Percentiles rank a stretch among this genome's conserved stretches.
These are phyloP conservation scores for Trypanosoma brucei DNA, from an alignment of 208 protist genomes.

Conservation along the genomic window DNA sequence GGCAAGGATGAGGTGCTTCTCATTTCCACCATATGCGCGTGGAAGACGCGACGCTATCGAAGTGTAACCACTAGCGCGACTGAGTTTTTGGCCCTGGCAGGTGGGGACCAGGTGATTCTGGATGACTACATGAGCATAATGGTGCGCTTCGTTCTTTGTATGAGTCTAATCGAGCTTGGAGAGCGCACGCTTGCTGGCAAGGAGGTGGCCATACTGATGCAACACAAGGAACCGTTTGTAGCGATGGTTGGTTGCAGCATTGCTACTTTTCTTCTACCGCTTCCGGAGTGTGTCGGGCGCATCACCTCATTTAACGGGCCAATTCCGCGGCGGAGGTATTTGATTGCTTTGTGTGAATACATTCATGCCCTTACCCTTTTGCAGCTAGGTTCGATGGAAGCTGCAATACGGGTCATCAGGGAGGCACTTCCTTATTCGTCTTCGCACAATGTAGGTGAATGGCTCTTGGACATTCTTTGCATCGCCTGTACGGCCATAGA, in stretches of 20 bases:
- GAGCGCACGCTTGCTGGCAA: slow-evolving; percentile 48
- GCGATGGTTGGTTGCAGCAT: slow-evolving; percentile 41
- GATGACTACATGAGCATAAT: slow-evolving; percentile 21
- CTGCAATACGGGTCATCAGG: slow-evolving; percentile 32
- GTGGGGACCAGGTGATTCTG: slow-evolving; percentile 1
- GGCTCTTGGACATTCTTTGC: slow-evolving; percentile 40
- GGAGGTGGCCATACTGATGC: slow-evolving; percentile 43
- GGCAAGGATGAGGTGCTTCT: slow-evolving; percentile 46
- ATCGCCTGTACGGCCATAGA: slow-evolving; percentile 49
- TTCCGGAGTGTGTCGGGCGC: slow-evolving; percentile 34
- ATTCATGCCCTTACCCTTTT: slow-evolving; percentile 68
- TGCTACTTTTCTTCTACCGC: slow-evolving; percentile 47
- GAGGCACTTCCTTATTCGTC: slow-evolving; percentile 16
- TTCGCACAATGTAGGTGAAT: slow-evolving; percentile 23
- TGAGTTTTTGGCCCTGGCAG: slow-evolving; percentile 11
- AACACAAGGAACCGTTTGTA: slow-evolving; percentile 22
- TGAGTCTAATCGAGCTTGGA: slow-evolving; percentile 46
- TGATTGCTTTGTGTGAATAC: slow-evolving; percentile 49
- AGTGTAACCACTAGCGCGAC: slow-evolving; percentile 37
- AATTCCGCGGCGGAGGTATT: slow-evolving; percentile 17
- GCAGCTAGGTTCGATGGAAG: slow-evolving; percentile 59
- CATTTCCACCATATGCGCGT: slow-evolving; percentile 53
- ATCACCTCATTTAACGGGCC: slow-evolving; percentile 23
- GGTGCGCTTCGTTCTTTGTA: slow-evolving; percentile 38
- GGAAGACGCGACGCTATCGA: slow-evolving; percentile 51